phyloP scores from a whole-genome alignment of 345 rosid species.

The Excoecaria agallocha region DNA sequence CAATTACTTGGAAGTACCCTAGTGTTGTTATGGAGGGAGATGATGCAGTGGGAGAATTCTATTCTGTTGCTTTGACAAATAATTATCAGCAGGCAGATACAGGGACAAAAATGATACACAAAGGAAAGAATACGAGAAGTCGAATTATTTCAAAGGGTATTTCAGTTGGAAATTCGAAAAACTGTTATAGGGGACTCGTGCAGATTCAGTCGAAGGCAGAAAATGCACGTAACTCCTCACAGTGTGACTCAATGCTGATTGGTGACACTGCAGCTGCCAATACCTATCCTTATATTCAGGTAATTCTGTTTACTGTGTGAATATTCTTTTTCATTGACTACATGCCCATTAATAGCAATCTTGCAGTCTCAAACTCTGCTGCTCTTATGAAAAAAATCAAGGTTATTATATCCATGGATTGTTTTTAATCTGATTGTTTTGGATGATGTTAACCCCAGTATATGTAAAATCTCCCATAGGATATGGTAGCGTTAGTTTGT shows the following conservation, averaged over 20 bases:
- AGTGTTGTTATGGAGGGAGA: constrained; percentile 91
- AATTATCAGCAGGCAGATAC: constrained; percentile 90
- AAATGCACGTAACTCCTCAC: constrained; percentile 81
- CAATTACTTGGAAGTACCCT: constrained; percentile 94
- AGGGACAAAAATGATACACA: constrained; percentile 95
- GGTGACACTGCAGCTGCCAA: constrained; percentile 93
- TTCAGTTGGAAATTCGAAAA: constrained; percentile 69
- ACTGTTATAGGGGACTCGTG: constrained; percentile 94
- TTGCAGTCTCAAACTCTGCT: neutral
- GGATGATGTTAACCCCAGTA: neutral
- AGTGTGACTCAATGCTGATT: constrained; percentile 95
- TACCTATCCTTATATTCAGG: constrained; percentile 96
- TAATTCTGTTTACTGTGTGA: neutral
- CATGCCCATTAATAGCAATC: neutral
- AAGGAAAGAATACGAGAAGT: constrained; percentile 85
- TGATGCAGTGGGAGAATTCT: constrained; percentile 81
- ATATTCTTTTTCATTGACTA: neutral
- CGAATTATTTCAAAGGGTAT: constrained; percentile 92
- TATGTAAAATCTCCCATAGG: neutral
- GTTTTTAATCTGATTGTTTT: neutral
- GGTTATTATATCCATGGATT: neutral
- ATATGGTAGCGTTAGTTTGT: neutral
- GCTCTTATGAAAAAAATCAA: neutral
- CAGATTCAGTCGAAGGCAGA: constrained; percentile 93
- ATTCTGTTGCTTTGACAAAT: constrained; percentile 89